Base-by-base conservation (phyloP, 2,329 filamentous ascomycete species). In the Xylaria sp. region DNA sequence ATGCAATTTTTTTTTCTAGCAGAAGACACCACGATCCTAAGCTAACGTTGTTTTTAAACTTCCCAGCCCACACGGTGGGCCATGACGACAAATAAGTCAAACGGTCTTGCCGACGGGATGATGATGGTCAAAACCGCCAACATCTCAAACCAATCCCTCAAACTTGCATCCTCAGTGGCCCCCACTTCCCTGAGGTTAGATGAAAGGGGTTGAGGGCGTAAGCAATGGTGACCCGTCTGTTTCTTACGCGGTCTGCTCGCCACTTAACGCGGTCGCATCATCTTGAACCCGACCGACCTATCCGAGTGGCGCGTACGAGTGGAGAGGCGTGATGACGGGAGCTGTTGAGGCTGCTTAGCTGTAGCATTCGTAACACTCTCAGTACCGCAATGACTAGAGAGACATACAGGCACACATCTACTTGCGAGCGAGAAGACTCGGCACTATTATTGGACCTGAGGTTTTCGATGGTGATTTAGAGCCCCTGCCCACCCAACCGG, bases 21-120 rank as follows among this genome's bases (percentile, higher is more conserved):
- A 43, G 55, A 52, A 47, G 45, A 12, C 42, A 33, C 50, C 19
- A 37, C 37, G 46, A 64, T 64, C 57, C 53, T n/a, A 54, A 45
- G 23, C 52, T 53, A 56, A 42, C 28, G 25, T 17, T 23, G 35
- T 38, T 49, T 37, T 7, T 7, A 40, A n/a, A 21, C 19, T 47
- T n/a, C 33, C 43, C 57, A 51, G 40, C 52, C 25, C 12, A 45
- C 19, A 19, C 3, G 37, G 61, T 64, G 61, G 52, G 35, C 40
- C 53, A n/a, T 14, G 9, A 57, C 52, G 35, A 61, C 47, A 64
- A 61, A 61, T 64, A 50, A 51, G 60, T 49, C 46, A 25, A 53
- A 47, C 61, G 57, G 61, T 43, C 40, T 49, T 53, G 17, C 61
- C 57, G 61, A 56, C 57, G 57, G 53, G 28, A 60, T 60, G 47